Evolutionary conservation across 129 eudicot genomes (phyloP).

Genomic region (Daucus carota): DNA sequence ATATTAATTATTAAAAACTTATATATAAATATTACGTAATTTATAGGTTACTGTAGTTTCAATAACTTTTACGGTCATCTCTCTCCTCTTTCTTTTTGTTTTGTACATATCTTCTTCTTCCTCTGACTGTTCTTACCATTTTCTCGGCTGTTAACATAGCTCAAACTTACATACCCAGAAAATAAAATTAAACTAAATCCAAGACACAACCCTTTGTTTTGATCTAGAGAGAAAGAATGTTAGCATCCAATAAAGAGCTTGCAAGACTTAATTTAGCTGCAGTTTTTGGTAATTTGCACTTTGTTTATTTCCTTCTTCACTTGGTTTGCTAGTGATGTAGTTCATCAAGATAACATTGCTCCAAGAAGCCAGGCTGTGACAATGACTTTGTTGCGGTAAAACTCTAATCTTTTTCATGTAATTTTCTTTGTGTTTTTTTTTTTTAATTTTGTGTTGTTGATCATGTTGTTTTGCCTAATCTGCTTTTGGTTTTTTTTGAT

Average conservation of each 20-base stretch:
- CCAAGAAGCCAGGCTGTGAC: constrained; percentile 84
- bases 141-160: neutral
- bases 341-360: constrained; percentile 78
- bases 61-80: too few species aligned
- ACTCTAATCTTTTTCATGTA: neutral
- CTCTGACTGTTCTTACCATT: too few species aligned
- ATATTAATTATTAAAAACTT: too few species aligned
- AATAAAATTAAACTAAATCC: neutral
- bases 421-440: neutral
- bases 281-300: neutral
- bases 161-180: neutral
- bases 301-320: constrained; percentile 14
- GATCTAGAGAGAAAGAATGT: neutral
- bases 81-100: too few species aligned
- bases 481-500: neutral
- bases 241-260: neutral
- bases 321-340: constrained; percentile 66
- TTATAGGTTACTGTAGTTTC: too few species aligned
- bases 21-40: too few species aligned
- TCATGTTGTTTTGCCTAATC: too few species aligned
- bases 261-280: neutral
- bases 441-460: neutral
- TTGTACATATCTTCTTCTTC: neutral
- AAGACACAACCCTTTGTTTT: neutral
- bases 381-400: constrained; percentile 85